Conservation (phyloP, 805 yeast genomes). For the Wickerhamiella alocasiicola region DNA sequence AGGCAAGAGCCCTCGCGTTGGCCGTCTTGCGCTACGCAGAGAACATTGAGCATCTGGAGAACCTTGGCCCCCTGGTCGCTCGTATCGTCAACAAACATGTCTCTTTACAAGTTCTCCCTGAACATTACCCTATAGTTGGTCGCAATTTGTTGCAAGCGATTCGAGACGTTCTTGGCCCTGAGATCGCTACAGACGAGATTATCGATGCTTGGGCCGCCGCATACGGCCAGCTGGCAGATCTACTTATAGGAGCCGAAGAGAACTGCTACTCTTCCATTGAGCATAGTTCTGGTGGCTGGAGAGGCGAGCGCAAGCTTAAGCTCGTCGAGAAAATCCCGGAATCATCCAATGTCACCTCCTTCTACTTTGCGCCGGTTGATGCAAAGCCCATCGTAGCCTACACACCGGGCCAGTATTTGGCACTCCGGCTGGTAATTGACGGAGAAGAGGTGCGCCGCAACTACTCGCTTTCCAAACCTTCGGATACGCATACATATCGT, state of each 20-base stretch:
- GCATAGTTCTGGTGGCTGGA: conserved; percentile 31
- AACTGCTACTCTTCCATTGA: conserved; percentile 35
- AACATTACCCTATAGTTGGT: conserved; percentile 59
- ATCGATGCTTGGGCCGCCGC: conserved; percentile 49
- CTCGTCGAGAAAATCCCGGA: conserved; percentile 35
- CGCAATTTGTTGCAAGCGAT: conserved; percentile 42
- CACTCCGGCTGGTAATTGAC: conserved; percentile 27
- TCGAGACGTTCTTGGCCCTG: conserved; percentile 39
- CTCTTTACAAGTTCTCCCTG: conserved; percentile 49
- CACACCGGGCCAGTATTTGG: conserved; percentile 37
- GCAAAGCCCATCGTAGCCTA: conserved; percentile 25
- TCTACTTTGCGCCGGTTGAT: conserved; percentile 33
- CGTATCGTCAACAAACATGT: conserved; percentile 55
- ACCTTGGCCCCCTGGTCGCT: conserved; percentile 40
- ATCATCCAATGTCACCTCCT: conserved; percentile 36
- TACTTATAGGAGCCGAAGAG: conserved; percentile 45
- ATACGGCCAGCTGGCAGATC: conserved; percentile 48
- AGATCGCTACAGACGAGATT: conserved; percentile 30
- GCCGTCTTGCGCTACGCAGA: conserved; percentile 51
- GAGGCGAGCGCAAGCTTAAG: conserved; percentile 42
- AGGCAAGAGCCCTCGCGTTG: conserved; percentile 52
- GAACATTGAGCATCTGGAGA: conserved; percentile 46
- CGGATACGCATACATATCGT: conserved; percentile 34
- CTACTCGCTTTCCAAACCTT: conserved; percentile 41
- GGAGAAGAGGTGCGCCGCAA: conserved; percentile 40